phyloP scores from a whole-genome alignment of 202 grass and related monocot species.

The Setaria italica region DNA sequence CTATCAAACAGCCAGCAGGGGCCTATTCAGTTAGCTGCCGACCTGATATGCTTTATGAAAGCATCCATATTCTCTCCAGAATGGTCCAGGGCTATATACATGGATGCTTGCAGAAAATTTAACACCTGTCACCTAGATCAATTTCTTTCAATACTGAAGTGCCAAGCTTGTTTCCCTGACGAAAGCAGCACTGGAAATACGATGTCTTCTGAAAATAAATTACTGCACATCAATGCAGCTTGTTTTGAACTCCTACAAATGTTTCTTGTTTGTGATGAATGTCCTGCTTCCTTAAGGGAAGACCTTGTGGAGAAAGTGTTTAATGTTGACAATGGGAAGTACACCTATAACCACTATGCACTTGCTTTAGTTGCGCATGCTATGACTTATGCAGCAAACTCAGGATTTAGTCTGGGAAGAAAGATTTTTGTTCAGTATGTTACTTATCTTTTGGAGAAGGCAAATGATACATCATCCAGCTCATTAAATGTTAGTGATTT shows the following conservation, averaged over 20 bases:
- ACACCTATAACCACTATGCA: constrained; percentile 77
- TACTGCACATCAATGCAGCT: constrained; percentile 59
- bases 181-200: constrained; percentile 58
- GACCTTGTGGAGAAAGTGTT: constrained; percentile 82
- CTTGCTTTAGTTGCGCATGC: constrained; percentile 78
- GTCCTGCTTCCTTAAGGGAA: constrained; percentile 70
- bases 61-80: constrained; percentile 70
- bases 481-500: constrained; percentile 61
- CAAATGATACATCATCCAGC: constrained; percentile 56
- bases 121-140: constrained; percentile 67
- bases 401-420: constrained; percentile 60
- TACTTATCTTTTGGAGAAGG: constrained; percentile 68
- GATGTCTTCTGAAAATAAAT: constrained; percentile 45
- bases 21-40: constrained; percentile 73
- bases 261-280: constrained; percentile 69
- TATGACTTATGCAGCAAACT: constrained; percentile 62
- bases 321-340: constrained; percentile 73
- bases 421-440: constrained; percentile 73
- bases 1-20: constrained; percentile 55
- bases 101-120: constrained; percentile 80
- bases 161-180: constrained; percentile 56
- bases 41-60: constrained; percentile 87
- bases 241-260: constrained; percentile 81
- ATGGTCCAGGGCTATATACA: constrained; percentile 65
- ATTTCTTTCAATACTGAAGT: constrained; percentile 77